Percentiles rank a stretch among this genome's conserved stretches.
These are phyloP conservation scores for Hansenula sp. DNA, from an alignment of 1,139 yeast genomes.

Conservation along the genomic window DNA sequence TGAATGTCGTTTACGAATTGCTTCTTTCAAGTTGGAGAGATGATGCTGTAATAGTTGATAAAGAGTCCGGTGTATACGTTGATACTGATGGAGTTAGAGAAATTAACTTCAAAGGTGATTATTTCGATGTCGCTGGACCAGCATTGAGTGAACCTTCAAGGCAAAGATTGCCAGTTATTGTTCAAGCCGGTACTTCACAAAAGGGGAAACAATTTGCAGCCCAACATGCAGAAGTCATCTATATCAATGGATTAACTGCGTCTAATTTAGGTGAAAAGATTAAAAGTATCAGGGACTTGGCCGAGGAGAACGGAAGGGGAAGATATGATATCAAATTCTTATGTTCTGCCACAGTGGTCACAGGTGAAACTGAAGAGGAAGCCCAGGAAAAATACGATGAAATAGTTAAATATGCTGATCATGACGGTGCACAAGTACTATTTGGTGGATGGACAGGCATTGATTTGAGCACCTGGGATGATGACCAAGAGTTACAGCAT, in stretches of 20 bases:
- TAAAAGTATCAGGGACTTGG: constrained; percentile 3
- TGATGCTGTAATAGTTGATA: constrained; percentile 32
- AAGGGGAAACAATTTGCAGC: constrained; percentile 38
- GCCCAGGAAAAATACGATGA: constrained; percentile 25
- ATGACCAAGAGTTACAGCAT: constrained; percentile 27
- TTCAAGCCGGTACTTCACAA: constrained; percentile 39
- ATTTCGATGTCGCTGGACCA: constrained; percentile 37
- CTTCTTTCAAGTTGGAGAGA: constrained; percentile 38
- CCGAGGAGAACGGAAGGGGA: constrained; percentile 12
- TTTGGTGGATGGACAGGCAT: constrained; percentile 32
- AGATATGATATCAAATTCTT: constrained; percentile 26
- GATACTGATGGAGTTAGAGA: constrained; percentile 31
- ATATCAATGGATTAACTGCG: constrained; percentile 25
- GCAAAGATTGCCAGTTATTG: constrained; percentile 37
- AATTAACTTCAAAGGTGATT: constrained; percentile 34
- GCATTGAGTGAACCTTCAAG: constrained; percentile 34
- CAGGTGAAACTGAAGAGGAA: constrained; percentile 29
- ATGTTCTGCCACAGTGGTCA: constrained; percentile 21
- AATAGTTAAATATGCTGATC: constrained; percentile 19
- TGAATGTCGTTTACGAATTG: constrained; percentile 33
- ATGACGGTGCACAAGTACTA: constrained; percentile 28
- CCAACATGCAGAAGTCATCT: constrained; percentile 36
- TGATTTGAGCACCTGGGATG: constrained; percentile 23
- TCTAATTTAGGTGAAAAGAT: neutral
- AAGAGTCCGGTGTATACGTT: constrained; percentile 26